phyloP scores from a whole-genome alignment of 768 basidiomycete genomes.

The Suillus subaureus region DNA sequence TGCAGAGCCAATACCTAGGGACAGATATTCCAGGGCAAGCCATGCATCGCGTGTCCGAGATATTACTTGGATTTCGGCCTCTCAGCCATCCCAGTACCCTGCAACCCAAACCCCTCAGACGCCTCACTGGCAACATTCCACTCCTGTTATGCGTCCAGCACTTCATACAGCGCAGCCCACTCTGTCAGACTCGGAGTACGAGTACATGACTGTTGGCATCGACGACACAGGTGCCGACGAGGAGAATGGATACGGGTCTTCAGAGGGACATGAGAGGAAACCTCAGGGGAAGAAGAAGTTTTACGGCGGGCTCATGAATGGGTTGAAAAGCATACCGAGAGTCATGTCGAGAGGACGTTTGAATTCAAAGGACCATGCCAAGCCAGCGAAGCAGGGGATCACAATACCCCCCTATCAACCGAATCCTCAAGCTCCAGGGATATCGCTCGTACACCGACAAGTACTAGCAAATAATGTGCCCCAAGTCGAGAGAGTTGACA shows the following conservation, averaged over 20 bases:
- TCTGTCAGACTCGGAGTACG: constrained; percentile 32
- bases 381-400: constrained; percentile 23
- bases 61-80: constrained; percentile 33
- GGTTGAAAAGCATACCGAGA: constrained; percentile 33
- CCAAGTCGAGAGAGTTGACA: constrained; percentile 9
- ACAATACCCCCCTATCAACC: constrained; percentile 24
- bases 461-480: constrained; percentile 4
- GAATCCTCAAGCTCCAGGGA: constrained; percentile 6
- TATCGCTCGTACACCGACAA: neutral
- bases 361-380: constrained; percentile 22
- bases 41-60: constrained; percentile 31
- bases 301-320: constrained; percentile 33
- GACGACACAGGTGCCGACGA: constrained; percentile 26
- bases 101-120: constrained; percentile 33
- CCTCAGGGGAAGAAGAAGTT: constrained; percentile 30
- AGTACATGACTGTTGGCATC: constrained; percentile 37
- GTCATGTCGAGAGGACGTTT: constrained; percentile 35
- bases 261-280: constrained; percentile 30
- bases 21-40: constrained; percentile 30
- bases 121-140: constrained; percentile 25
- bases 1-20: constrained; percentile 23
- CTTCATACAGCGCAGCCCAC: constrained; percentile 17
- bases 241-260: constrained; percentile 27
- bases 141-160: constrained; percentile 30
- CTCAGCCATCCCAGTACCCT: constrained; percentile 26